Evolutionary conservation across 257 asterid species (phyloP), one percentile per base, ranked within the genome.

Genomic region (Pogostemon cablin): DNA sequence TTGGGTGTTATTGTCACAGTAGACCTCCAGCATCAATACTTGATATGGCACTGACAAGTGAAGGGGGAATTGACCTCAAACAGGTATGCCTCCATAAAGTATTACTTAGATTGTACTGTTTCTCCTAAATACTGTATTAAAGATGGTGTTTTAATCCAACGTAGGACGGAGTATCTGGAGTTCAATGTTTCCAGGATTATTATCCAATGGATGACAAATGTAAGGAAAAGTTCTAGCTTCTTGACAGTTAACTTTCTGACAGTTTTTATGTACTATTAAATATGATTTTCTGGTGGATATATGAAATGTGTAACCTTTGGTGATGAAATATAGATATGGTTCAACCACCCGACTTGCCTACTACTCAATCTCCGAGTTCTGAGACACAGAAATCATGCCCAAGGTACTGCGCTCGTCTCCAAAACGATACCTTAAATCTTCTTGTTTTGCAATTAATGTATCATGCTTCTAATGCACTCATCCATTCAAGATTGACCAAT

Each of bases 321-420:
- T 70, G 69, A 76, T 73, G 37, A 59, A 59, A 53, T 67, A 55
- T 78, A 90, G 96, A 85, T 75, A 79, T 72, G 62, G 70, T 67
- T 58, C 79, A 53, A 48, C 69, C 83, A 44, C 75, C 86, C 60
- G 79, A 70, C 76, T 71, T 69, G 63, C 47, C 77, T 69, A 62
- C 79, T 60, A 53, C 71, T 55, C 69, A 61, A 68, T 69, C 80
- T 44, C 63, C 40, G 62, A 74, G 70, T 70, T 75, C 86, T 39
- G 71, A 73, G 70, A 76, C 64, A 62, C 79, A 41, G 37, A 80
- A 65, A 77, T 62, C 83, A 67, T 67, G 72, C 62, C 68, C 3
- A 53, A 80, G 77, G 87, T 86, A 77, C 71, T 54, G 47, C 7
- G 59, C 50, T 57, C 40, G 65, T 61, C n/a, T 68, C 42, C 12